Base-by-base conservation (phyloP, 306 rosid genomes). In the Cucumis cinereus region DNA sequence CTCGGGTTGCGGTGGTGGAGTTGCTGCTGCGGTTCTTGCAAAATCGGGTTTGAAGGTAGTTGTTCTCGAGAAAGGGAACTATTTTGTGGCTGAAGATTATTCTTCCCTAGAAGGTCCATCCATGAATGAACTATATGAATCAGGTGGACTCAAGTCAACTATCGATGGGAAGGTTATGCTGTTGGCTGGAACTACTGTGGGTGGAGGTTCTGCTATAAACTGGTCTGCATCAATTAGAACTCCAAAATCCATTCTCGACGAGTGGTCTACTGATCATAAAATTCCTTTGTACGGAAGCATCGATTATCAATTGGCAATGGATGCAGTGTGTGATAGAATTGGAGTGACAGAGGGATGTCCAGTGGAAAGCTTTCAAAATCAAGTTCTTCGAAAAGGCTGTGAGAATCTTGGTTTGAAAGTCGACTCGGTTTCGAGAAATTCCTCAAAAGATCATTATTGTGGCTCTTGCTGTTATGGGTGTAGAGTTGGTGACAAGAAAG, bases 1-100 rank as follows among this genome's bases (percentile, higher is more conserved):
- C 52, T 94, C 99, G 7, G 99, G 98, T 63, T 85, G 97, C 6
- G 96, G 99, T 0, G 99, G 99, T 59, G 97, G 99, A 72, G 97
- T 94, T 79, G 99, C 99, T 30, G 99, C 99, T 19, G 97, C 96
- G 36, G 82, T 90, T 75, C 93, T 94, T 54, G 97, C 97, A 69
- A 82, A 85, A 38, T 83, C 97, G 0, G 99, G 99, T 71, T 83
- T 80, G 24, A 94, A 94, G 82, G 98, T 94, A 50, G 40, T 92
- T 0, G 76, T 94, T 71, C 82, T 94, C 24, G 99, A 94, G 85
- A 92, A 90, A 81, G 99, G 99, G 58, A 89, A 90, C 77, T 91
- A 94, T 20, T 94, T 91, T 81, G 90, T 85, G 49, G 50, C 97
- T 2, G 35, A 82, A n/a, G 96, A 94, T 80, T 94, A 89, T 83